A percentile compares a stretch with the other conserved stretches of the same genome.
These are phyloP conservation scores for Puya raimondii DNA, from an alignment of 176 grass and related monocot genomes.

Conservation along the genomic window DNA sequence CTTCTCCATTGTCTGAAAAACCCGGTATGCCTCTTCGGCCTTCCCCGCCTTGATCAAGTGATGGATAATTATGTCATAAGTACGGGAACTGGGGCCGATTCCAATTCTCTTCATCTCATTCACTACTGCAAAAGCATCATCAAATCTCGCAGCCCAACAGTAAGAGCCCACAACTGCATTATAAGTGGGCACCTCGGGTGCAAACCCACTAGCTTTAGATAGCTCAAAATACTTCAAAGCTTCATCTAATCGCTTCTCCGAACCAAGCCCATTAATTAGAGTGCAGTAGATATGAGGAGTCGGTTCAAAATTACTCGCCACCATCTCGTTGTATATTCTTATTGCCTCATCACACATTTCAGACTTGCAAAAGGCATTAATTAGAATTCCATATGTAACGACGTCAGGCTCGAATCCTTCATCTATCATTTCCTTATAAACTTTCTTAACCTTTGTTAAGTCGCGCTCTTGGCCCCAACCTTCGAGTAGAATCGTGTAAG, in stretches of 20 bases:
- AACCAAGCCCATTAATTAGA: constrained; percentile 61
- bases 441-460: constrained; percentile 14
- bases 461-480: constrained; percentile 26
- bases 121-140: constrained; percentile 55
- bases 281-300: constrained; percentile 66
- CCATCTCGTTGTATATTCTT: constrained; percentile 55
- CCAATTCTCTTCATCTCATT: constrained; percentile 54
- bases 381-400: constrained; percentile 42
- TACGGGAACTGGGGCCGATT: constrained; percentile 48
- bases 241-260: constrained; percentile 37
- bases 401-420: constrained; percentile 49
- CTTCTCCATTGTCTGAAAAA: constrained; percentile 42
- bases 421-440: constrained; percentile 54
- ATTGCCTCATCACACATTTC: constrained; percentile 54
- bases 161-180: constrained; percentile 66
- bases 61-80: constrained; percentile 53
- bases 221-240: constrained; percentile 63
- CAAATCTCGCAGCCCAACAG: constrained; percentile 41
- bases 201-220: constrained; percentile 47
- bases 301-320: constrained; percentile 40
- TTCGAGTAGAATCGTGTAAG: constrained; percentile 36
- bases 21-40: constrained; percentile 36
- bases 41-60: constrained; percentile 45
- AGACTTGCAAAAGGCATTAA: constrained; percentile 58
- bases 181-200: constrained; percentile 51